These are phyloP conservation scores for Penicillium nordicum DNA, from an alignment of 2,329 filamentous ascomycete species.

Conservation along the genomic window DNA sequence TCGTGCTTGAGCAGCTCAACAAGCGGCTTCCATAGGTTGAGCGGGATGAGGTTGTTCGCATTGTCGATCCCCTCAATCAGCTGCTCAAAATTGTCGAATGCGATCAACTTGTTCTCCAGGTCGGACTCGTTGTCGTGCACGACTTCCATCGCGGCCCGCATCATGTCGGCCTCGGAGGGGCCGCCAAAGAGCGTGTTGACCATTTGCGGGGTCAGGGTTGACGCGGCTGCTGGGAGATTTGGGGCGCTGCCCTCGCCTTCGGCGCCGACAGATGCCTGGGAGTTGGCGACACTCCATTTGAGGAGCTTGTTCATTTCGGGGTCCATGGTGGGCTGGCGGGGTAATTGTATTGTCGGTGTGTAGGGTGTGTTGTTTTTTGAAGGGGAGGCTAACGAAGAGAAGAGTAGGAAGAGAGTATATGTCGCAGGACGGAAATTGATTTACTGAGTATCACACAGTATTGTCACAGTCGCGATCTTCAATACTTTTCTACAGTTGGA, in stretches of 20 bases:
- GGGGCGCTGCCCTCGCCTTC: constrained; percentile 33
- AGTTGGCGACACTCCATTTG: constrained; percentile 72
- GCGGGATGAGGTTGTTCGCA: constrained; percentile 81
- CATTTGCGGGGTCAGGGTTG: constrained; percentile 63
- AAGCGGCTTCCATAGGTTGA: constrained; percentile 79
- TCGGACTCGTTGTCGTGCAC: constrained; percentile 65
- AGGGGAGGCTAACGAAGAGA: background rate
- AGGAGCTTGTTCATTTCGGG: constrained; percentile 71
- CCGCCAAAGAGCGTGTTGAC: constrained; percentile 75
- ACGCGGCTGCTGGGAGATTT: constrained; percentile 29
- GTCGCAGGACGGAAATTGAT: background rate
- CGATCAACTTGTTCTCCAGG: constrained; percentile 72
- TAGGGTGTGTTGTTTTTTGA: background rate
- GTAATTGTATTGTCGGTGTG: constrained; percentile 2
- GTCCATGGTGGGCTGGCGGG: constrained; percentile 46
- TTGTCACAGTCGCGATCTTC: background rate
- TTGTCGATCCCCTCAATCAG: constrained; percentile 92
- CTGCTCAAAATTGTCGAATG: constrained; percentile 94
- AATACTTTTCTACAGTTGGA: constrained; percentile 1
- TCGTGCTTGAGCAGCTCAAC: constrained; percentile 66
- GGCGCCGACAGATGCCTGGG: constrained; percentile 29
- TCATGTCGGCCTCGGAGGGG: constrained; percentile 85
- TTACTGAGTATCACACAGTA: background rate
- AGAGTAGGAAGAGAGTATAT: background rate
- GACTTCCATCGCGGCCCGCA: constrained; percentile 78